phyloP scores from a whole-genome alignment of 768 basidiomycete species.

The Dentipellis sp. region DNA sequence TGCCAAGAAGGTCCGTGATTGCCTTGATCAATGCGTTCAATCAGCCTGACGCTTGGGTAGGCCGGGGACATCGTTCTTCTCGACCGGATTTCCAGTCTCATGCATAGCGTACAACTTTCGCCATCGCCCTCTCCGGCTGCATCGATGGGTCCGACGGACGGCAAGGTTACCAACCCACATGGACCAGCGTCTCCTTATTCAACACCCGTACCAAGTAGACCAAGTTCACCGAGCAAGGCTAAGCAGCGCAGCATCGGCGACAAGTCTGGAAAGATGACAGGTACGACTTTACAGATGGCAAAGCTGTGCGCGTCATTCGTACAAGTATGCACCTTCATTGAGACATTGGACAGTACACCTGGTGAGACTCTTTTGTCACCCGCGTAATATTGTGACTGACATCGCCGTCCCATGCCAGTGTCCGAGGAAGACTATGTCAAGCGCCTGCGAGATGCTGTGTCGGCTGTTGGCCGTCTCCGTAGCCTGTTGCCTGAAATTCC shows the following conservation, averaged over 20 bases:
- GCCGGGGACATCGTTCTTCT: conserved; percentile 31
- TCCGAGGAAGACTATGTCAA: not conserved
- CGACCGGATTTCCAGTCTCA: conserved; percentile 2
- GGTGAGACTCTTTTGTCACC: conserved; percentile 8
- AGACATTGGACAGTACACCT: not conserved
- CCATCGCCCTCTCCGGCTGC: not conserved
- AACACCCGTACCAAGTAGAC: no score
- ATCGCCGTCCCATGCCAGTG: conserved; percentile 2
- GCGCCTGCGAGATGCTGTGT: conserved; percentile 6
- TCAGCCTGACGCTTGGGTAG: conserved; percentile 21
- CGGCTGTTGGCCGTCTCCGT: conserved; percentile 1
- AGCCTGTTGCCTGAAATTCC: not conserved
- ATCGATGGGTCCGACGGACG: no score
- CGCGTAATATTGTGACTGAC: not conserved
- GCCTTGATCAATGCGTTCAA: not conserved
- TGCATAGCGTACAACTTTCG: not conserved
- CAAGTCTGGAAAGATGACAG: not conserved
- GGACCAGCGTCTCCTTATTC: no score
- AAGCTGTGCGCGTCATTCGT: conserved; percentile 13
- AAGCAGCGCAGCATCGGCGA: not conserved
- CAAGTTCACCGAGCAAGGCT: not conserved
- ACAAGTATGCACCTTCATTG: conserved; percentile 6
- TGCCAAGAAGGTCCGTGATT: conserved; percentile 46
- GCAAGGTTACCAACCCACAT: no score
- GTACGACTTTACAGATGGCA: conserved; percentile 2